A percentile compares a stretch with the other conserved stretches of the same genome.
Conservation (phyloP, 1,284 basidiomycete genomes). For the Cryptococcus wingfieldii region DNA sequence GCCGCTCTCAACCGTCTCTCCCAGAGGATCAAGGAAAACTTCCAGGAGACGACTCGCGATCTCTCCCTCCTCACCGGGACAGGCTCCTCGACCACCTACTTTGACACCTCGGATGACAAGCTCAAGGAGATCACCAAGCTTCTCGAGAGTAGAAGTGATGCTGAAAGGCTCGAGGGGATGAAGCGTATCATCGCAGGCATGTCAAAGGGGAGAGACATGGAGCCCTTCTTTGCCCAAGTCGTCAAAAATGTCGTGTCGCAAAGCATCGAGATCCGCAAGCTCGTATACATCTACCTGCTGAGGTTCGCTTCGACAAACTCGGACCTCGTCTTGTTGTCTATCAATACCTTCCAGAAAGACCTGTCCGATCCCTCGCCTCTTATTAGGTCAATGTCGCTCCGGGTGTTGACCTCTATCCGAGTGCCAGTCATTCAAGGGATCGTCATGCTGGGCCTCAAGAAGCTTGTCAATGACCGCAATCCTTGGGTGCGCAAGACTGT, state of each 20-base stretch:
- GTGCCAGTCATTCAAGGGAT: conserved; percentile 79
- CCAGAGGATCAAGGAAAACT: conserved; percentile 50
- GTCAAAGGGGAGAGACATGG: conserved; percentile 85
- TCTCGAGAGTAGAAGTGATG: conserved; percentile 76
- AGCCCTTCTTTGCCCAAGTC: conserved; percentile 87
- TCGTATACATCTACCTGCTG: conserved; percentile 95
- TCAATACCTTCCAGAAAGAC: conserved; percentile 99
- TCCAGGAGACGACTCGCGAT: conserved; percentile 49
- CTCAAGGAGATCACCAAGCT: conserved; percentile 66
- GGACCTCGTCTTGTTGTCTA: conserved; percentile 89
- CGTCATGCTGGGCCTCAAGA: conserved; percentile 83
- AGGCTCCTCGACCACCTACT: conserved; percentile 39
- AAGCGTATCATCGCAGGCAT: conserved; percentile 90
- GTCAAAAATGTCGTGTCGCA: conserved; percentile 88
- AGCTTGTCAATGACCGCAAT: conserved; percentile 82
- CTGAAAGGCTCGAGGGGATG: conserved; percentile 88
- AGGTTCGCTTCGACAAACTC: conserved; percentile 89
- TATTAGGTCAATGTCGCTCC: conserved; percentile 86
- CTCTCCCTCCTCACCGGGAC: conserved; percentile 41
- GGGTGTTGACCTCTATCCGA: conserved; percentile 88
- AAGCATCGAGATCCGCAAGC: conserved; percentile 89
- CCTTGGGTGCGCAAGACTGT: conserved; percentile 92
- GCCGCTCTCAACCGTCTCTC: conserved; percentile 45
- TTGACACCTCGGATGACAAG: conserved; percentile 49
- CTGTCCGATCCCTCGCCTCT: conserved; percentile 86